Evolutionary conservation across 257 asterid genomes (phyloP).

Genomic region (Gynochthodes officinalis): DNA sequence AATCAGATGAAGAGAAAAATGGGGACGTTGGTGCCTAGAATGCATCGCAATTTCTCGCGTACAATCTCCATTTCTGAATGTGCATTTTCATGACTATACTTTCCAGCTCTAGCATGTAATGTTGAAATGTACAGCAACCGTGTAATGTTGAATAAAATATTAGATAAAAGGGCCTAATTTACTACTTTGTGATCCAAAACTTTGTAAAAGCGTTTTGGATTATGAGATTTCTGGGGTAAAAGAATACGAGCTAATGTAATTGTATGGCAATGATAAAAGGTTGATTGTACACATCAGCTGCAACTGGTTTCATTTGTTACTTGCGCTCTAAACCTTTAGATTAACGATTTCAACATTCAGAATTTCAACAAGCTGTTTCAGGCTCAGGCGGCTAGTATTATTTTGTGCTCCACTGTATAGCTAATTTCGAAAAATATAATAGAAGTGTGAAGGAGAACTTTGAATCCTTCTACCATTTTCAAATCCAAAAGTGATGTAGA

Average conservation of each 20-base stretch:
- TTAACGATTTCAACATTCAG: no score
- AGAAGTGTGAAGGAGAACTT: no score
- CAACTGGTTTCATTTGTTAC: not conserved
- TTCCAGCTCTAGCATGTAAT: not conserved
- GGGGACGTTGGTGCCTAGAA: not conserved
- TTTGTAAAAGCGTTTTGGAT: no score
- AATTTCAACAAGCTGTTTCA: no score
- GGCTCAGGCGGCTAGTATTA: no score
- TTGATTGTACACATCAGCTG: not conserved
- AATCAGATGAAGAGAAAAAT: conserved; percentile 43
- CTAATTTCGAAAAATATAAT: no score
- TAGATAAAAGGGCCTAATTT: not conserved
- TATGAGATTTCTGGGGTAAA: no score
- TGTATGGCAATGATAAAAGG: not conserved
- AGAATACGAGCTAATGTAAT: no score
- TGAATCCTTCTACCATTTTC: no score
- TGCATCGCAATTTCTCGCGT: not conserved
- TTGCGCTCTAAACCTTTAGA: no score
- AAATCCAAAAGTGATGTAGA: no score
- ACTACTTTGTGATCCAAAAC: not conserved
- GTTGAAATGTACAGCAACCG: not conserved
- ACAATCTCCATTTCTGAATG: not conserved
- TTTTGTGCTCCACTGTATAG: no score
- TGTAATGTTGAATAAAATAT: not conserved
- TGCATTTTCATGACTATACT: not conserved